phyloP scores from a whole-genome alignment of 352 stramenopile species.

The Thraustochytrium striatum region DNA sequence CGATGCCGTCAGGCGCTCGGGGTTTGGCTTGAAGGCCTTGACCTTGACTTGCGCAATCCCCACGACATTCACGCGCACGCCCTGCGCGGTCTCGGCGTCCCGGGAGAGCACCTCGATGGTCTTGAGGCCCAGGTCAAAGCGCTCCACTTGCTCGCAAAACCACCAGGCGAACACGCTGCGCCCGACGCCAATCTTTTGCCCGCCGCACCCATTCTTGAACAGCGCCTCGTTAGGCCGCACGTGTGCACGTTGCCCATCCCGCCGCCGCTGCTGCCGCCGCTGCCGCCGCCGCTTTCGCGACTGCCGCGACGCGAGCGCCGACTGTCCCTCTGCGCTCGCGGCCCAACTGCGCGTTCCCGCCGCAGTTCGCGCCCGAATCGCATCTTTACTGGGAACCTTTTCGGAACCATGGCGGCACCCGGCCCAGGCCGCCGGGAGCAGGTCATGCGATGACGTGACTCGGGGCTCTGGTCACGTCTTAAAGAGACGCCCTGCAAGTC shows the following conservation, averaged over 20 bases:
- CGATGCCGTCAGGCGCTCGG: background rate
- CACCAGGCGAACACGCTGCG: conserved; percentile 43
- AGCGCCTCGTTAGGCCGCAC: conserved; percentile 48
- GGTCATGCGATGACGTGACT: too few relatives aligned
- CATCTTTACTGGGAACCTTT: too few relatives aligned
- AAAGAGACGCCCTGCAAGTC: too few relatives aligned
- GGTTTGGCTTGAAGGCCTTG: conserved; percentile 12
- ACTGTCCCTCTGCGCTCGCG: too few relatives aligned
- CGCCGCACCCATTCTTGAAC: conserved; percentile 49
- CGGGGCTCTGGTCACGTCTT: too few relatives aligned
- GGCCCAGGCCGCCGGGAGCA: too few relatives aligned
- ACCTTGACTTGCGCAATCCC: conserved; percentile 53
- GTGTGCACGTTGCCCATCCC: conserved; percentile 48
- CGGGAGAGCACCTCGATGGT: conserved; percentile 41
- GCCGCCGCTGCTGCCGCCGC: too few relatives aligned
- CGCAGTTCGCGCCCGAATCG: too few relatives aligned
- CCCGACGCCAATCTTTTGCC: conserved; percentile 45
- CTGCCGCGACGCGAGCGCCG: too few relatives aligned
- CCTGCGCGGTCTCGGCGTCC: conserved; percentile 49
- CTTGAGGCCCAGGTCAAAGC: conserved; percentile 47
- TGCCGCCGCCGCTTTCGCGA: too few relatives aligned
- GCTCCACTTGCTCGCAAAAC: conserved; percentile 38
- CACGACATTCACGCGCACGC: conserved; percentile 49
- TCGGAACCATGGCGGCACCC: too few relatives aligned
- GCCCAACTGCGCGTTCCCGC: too few relatives aligned